Base-by-base conservation (phyloP, 768 basidiomycete genomes). In the Tulasnella sp. region DNA sequence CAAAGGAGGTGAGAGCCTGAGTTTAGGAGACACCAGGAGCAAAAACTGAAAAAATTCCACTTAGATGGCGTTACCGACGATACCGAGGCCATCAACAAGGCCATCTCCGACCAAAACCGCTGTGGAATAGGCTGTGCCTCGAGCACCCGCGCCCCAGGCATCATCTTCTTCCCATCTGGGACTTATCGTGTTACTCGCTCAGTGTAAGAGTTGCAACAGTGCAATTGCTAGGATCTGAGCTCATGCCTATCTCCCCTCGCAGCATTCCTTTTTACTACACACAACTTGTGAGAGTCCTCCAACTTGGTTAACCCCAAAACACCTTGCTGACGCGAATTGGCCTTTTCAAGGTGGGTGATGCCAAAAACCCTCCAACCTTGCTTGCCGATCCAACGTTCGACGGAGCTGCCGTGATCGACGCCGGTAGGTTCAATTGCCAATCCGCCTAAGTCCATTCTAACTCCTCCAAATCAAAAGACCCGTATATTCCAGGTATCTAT, bases 391-490 rank as follows among this genome's bases (percentile, higher is more conserved):
- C 90, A 7, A 86, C 85, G 39, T 94, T 94, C 84, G 84, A 85
- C 14, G 93, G 92, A 10, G 87, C 92, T 78, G 93, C 93, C 36
- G 91, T 94, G 74, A 93, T 94, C 76, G 94, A 92, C 58, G 76
- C 76, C 36, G 76, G 76, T 93, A 74, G 34, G 86, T 83, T 44
- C 76, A n/a, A 48, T 27, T 12, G n/a, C 31, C 19, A 40, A 24
- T 40, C 38, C 7, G 7, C 21, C 14, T 36, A 38, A 38, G 1
- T 58, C 12, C 6, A 36, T 42, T 56, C 46, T 62, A 24, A 77
- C 40, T 21, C 62, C 31, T 21, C 31, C 38, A 24, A 12, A 93
- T 38, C 38, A 39, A 31, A 90, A 16, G 90, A 94, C 84, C 93
- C 93, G 31, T 94, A 94, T 83, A 88, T 92, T 78, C 88, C 76